phyloP scores from a whole-genome alignment of 1,284 basidiomycete genomes.

The Ceratobasidium sp. region DNA sequence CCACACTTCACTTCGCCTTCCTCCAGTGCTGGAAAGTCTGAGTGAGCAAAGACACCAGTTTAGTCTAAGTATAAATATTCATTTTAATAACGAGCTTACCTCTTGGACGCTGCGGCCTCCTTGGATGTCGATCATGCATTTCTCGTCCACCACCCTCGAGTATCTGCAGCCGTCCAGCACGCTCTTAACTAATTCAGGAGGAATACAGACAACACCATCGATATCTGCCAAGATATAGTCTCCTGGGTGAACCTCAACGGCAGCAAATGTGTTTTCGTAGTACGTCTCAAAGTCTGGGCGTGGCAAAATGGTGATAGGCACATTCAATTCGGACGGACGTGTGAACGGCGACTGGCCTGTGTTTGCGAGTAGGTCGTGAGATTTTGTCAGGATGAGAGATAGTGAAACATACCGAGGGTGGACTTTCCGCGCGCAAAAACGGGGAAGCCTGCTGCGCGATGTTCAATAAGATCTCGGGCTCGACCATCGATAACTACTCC shows the following conservation, averaged over 20 bases:
- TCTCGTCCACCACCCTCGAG: constrained; percentile 74
- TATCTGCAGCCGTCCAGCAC: constrained; percentile 71
- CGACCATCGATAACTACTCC: constrained; percentile 84
- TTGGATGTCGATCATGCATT: constrained; percentile 78
- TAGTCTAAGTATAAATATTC: neutral
- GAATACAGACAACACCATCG: constrained; percentile 90
- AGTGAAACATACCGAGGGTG: constrained; percentile 69
- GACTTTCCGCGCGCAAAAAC: constrained; percentile 85
- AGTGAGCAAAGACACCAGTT: neutral
- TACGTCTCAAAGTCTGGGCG: constrained; percentile 51
- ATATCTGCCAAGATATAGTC: constrained; percentile 89
- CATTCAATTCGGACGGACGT: constrained; percentile 80
- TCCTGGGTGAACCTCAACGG: constrained; percentile 74
- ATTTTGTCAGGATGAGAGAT: neutral
- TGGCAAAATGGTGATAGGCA: constrained; percentile 73
- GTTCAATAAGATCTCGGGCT: constrained; percentile 84
- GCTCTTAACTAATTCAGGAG: constrained; percentile 64
- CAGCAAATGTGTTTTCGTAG: constrained; percentile 59
- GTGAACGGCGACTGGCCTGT: constrained; percentile 80
- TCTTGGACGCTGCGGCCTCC: constrained; percentile 37
- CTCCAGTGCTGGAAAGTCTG: constrained; percentile 41
- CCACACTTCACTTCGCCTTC: constrained; percentile 23
- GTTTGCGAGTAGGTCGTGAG: neutral
- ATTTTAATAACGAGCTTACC: neutral
- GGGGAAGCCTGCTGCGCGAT: constrained; percentile 72